Percentiles rank a stretch among this genome's conserved stretches.
phyloP scores from a whole-genome alignment of 1,284 basidiomycete genomes.

The Sanguinoderma infundibulare region DNA sequence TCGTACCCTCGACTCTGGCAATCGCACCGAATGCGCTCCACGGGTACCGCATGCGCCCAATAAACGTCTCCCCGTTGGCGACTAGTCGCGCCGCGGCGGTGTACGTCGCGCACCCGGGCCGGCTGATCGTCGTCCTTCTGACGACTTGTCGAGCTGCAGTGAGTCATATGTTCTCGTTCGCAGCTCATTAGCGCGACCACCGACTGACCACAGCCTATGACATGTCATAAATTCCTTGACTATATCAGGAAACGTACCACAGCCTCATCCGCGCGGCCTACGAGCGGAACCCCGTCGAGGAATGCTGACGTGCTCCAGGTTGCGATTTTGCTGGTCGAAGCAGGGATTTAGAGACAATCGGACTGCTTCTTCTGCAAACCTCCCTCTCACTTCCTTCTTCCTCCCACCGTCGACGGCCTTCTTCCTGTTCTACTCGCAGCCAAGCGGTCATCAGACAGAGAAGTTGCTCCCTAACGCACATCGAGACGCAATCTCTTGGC shows the following conservation, averaged over 20 bases:
- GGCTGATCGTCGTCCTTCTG: not conserved
- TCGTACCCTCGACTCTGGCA: not conserved
- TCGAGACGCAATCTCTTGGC: not conserved
- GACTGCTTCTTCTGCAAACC: not conserved
- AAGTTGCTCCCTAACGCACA: not conserved
- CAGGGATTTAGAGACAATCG: not conserved
- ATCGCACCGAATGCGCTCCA: not conserved
- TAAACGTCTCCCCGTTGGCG: conserved; percentile 4
- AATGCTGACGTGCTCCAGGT: not conserved
- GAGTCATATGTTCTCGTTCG: not conserved
- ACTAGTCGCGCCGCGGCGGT: not conserved
- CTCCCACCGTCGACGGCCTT: not conserved
- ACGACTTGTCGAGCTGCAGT: not conserved
- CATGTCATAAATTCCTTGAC: not conserved
- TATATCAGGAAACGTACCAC: not conserved
- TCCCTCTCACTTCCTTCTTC: not conserved
- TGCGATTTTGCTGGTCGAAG: not conserved
- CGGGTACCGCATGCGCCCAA: not conserved
- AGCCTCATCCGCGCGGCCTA: not conserved
- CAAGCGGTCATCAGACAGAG: not conserved
- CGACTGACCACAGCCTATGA: not conserved
- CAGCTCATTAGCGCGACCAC: not conserved
- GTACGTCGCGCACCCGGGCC: not conserved
- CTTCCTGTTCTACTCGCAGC: not conserved
- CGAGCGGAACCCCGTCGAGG: not conserved